Evolutionary conservation across 1,284 basidiomycete genomes (phyloP).

Genomic region (Fistulinella cinereoalba): DNA sequence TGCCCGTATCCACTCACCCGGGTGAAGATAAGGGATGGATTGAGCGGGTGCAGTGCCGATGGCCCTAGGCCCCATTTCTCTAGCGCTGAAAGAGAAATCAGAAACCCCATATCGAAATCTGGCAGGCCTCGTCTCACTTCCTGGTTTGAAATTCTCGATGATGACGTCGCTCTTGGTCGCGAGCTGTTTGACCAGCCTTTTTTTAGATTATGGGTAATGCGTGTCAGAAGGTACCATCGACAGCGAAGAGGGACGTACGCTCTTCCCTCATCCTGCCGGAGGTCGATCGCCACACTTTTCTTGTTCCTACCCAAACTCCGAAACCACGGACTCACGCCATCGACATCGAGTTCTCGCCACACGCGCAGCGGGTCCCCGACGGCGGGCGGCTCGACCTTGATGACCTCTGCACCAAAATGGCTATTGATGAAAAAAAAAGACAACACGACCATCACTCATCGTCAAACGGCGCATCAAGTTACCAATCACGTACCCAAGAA

Average conservation of each 20-base stretch:
- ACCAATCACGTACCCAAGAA: slow-evolving; percentile 51
- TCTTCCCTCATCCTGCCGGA: slow-evolving; percentile 59
- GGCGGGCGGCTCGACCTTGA: slow-evolving; percentile 64
- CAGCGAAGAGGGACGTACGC: slow-evolving; percentile 40
- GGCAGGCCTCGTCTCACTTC: slow-evolving; percentile 41
- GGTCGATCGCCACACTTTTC: slow-evolving; percentile 66
- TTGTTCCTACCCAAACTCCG: slow-evolving; percentile 67
- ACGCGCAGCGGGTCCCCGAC: slow-evolving; percentile 65
- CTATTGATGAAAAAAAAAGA: slow-evolving; percentile 34
- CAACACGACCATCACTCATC: too few species aligned
- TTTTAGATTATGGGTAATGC: too few species aligned
- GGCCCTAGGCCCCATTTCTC: slow-evolving; percentile 69
- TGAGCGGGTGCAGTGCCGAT: slow-evolving; percentile 49
- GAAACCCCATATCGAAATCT: neutral
- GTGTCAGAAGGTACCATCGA: neutral
- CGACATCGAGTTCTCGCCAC: slow-evolving; percentile 66
- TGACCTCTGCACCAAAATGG: slow-evolving; percentile 68
- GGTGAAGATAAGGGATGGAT: slow-evolving; percentile 66
- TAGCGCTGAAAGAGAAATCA: slow-evolving; percentile 42
- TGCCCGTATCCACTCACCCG: slow-evolving; percentile 73
- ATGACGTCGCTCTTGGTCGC: slow-evolving; percentile 62
- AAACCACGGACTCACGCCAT: slow-evolving; percentile 72
- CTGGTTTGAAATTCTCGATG: slow-evolving; percentile 71
- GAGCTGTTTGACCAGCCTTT: slow-evolving; percentile 59
- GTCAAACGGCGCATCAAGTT: neutral